Evolutionary conservation across 2,329 filamentous ascomycete species (phyloP).

Genomic region (Aspergillus unguis): DNA sequence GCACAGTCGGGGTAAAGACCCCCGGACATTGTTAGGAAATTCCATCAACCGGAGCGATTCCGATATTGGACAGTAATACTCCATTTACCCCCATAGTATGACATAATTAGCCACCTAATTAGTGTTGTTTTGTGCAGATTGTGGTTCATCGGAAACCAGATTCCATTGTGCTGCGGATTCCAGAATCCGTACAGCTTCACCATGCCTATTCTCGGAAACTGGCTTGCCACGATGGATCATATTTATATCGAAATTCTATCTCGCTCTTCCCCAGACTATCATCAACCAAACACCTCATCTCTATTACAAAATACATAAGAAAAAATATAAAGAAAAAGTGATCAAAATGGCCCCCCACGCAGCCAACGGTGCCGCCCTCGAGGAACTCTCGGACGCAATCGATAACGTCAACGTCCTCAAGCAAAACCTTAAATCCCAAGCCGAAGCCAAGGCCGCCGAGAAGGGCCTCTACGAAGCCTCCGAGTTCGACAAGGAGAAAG

Average conservation of each 20-base stretch:
- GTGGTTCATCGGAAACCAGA: conserved; percentile 23
- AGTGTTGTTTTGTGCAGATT: too few relatives aligned
- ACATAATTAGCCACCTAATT: too few relatives aligned
- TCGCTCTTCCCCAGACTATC: not conserved
- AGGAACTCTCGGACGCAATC: conserved; percentile 58
- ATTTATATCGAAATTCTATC: not conserved
- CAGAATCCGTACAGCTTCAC: conserved; percentile 25
- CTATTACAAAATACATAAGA: not conserved
- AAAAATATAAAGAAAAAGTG: not conserved
- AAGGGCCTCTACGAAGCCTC: conserved; percentile 52
- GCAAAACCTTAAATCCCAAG: conserved; percentile 47
- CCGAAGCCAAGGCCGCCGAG: conserved; percentile 32
- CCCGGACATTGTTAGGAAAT: not conserved
- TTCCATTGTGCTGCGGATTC: conserved; percentile 29
- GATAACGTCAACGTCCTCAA: conserved; percentile 61
- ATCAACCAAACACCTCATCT: not conserved
- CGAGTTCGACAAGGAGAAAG: conserved; percentile 69
- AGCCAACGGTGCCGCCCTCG: conserved; percentile 56
- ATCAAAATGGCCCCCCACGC: conserved; percentile 40
- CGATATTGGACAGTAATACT: not conserved
- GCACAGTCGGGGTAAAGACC: conserved; percentile 6
- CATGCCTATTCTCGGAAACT: conserved; percentile 2
- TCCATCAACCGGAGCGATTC: conserved; percentile 10
- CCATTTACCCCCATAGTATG: not conserved
- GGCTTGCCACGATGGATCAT: conserved; percentile 2